Evolutionary conservation across 2,329 filamentous ascomycete genomes (phyloP).

Genomic region (Hypoxylon sp.): DNA sequence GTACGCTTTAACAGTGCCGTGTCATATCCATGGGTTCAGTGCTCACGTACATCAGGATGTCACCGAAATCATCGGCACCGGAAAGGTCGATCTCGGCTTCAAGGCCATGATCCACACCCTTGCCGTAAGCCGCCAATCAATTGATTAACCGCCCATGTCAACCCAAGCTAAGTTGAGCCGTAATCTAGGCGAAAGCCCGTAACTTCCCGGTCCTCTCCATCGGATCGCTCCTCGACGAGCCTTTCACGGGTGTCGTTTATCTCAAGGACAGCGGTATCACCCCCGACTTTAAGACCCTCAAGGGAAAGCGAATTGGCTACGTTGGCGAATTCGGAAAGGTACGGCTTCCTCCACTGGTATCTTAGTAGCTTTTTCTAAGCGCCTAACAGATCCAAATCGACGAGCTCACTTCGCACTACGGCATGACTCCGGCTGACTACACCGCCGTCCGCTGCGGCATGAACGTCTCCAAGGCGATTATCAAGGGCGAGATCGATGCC

Average conservation of each 20-base stretch:
- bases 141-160: background rate
- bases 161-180: conserved; percentile 15
- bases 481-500: conserved; percentile 77
- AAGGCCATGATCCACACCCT: conserved; percentile 89
- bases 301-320: conserved; percentile 82
- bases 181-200: conserved; percentile 75
- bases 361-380: conserved; percentile 6
- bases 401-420: conserved; percentile 82
- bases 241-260: conserved; percentile 83
- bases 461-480: conserved; percentile 84
- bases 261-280: conserved; percentile 81
- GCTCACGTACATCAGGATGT: conserved; percentile 69
- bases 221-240: conserved; percentile 81
- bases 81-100: conserved; percentile 82
- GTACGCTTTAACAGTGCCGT: conserved; percentile 55
- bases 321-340: conserved; percentile 82
- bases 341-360: background rate
- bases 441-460: conserved; percentile 83
- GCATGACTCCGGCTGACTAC: conserved; percentile 79
- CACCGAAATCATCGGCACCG: conserved; percentile 82
- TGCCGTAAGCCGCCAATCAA: conserved; percentile 62
- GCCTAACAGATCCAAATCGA: conserved; percentile 76
- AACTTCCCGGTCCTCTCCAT: conserved; percentile 79
- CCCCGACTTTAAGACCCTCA: conserved; percentile 78
- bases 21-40: background rate